Evolutionary conservation across 495 filamentous ascomycete genomes (phyloP).

Genomic region (Lasiosphaeriaceae sp.): DNA sequence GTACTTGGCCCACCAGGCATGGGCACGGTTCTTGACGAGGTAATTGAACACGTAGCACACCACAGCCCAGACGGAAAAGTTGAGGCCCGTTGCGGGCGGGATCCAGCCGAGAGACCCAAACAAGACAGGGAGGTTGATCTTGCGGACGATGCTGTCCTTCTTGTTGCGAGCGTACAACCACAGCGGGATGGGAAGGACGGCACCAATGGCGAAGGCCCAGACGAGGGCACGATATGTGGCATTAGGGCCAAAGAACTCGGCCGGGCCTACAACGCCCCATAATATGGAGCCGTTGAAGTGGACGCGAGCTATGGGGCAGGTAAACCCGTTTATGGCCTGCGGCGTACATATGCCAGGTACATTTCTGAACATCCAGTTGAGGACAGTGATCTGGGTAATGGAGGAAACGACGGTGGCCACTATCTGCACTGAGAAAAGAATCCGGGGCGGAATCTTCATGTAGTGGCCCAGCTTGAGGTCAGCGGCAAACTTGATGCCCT

Average conservation of each 20-base stretch:
- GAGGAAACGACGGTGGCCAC: conserved; percentile 74
- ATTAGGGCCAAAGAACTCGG: conserved; percentile 68
- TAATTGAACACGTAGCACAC: conserved; percentile 83
- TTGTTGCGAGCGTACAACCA: conserved; percentile 57
- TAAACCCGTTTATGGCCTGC: conserved; percentile 77
- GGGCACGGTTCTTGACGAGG: conserved; percentile 59
- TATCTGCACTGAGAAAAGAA: conserved; percentile 77
- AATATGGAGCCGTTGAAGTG: conserved; percentile 88
- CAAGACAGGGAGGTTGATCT: conserved; percentile 67
- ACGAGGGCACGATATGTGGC: conserved; percentile 67
- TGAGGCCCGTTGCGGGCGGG: conserved; percentile 79
- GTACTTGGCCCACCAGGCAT: conserved; percentile 82
- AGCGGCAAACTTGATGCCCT: conserved; percentile 81
- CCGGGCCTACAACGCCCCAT: conserved; percentile 82
- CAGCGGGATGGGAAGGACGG: conserved; percentile 61
- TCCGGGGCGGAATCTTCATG: conserved; percentile 86
- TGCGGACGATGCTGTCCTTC: conserved; percentile 50
- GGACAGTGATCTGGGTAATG: conserved; percentile 73
- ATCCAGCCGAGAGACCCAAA: conserved; percentile 77
- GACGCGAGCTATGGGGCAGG: conserved; percentile 80
- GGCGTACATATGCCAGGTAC: conserved; percentile 74
- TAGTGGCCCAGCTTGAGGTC: conserved; percentile 89
- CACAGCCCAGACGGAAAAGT: conserved; percentile 76
- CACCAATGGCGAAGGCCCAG: conserved; percentile 76
- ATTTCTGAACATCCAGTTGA: conserved; percentile 85